phyloP scores from a whole-genome alignment of 305 asterid genomes.

The Fraxinus angustifolia region DNA sequence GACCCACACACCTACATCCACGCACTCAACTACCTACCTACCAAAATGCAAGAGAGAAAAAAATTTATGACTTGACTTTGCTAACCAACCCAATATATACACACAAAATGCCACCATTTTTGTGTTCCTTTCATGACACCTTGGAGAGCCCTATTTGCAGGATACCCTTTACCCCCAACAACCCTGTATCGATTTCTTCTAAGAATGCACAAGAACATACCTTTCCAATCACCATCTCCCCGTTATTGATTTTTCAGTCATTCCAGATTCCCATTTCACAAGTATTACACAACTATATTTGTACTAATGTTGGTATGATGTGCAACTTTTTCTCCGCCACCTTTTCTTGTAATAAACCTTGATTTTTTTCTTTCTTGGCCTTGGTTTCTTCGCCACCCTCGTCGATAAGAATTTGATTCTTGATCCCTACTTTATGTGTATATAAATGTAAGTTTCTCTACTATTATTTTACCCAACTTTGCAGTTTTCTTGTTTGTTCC shows the following conservation, averaged over 20 bases:
- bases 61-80: background rate
- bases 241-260: slow-evolving; percentile 31
- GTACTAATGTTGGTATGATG: slow-evolving; percentile 2
- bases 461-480: slow-evolving; percentile 8
- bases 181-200: slow-evolving; percentile 13
- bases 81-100: background rate
- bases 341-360: slow-evolving; percentile 40
- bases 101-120: background rate
- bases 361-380: slow-evolving; percentile 14
- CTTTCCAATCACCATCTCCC: background rate
- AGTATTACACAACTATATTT: background rate
- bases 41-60: background rate
- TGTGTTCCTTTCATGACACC: slow-evolving; percentile 24
- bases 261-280: background rate
- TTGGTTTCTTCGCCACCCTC: slow-evolving; percentile 45
- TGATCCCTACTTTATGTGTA: slow-evolving; percentile 10
- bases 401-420: slow-evolving; percentile 10
- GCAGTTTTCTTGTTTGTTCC: background rate
- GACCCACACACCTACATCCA: background rate
- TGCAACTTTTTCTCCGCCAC: slow-evolving; percentile 42
- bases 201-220: background rate
- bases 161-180: background rate
- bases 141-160: background rate
- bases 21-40: background rate
- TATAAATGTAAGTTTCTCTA: slow-evolving; percentile 42